A percentile compares a stretch with the other conserved stretches of the same genome.
Conservation (phyloP, 2,329 filamentous ascomycete genomes). For the Dendrostoma leiphaemia region DNA sequence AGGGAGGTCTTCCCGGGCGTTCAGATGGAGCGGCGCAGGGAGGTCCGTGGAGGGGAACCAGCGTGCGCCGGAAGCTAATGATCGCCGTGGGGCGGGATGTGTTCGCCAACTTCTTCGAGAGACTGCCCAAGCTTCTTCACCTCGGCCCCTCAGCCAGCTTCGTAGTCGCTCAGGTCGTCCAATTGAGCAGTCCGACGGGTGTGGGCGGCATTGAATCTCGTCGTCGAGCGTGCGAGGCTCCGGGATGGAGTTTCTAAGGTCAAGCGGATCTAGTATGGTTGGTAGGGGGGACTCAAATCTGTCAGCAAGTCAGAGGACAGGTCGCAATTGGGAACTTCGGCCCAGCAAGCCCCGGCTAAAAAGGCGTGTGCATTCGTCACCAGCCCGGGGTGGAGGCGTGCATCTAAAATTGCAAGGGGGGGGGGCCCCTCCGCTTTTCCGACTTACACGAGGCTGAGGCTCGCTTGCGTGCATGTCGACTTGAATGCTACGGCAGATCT, state of each 20-base stretch:
- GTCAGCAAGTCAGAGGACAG: background rate
- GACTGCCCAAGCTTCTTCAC: background rate
- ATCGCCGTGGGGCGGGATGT: background rate
- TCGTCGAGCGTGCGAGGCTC: background rate
- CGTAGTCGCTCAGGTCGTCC: background rate
- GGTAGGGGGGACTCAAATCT: too few species aligned
- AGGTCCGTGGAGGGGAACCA: background rate
- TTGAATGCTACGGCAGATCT: background rate
- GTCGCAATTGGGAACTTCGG: background rate
- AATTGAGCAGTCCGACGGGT: background rate
- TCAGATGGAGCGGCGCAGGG: too few species aligned
- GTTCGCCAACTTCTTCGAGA: background rate
- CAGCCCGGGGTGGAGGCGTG: background rate
- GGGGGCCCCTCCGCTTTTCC: background rate
- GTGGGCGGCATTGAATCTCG: background rate
- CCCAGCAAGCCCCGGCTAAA: background rate
- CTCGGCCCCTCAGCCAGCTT: background rate
- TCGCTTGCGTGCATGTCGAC: background rate
- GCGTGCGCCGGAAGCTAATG: background rate
- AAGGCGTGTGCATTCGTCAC: background rate
- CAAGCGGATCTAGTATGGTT: background rate
- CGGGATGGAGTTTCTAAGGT: background rate
- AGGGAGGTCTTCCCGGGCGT: background rate
- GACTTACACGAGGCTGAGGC: slow-evolving; percentile 9
- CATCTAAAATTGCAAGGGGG: background rate